Base-by-base conservation (phyloP, 805 yeast genomes). In the Yamadazyma olivae region DNA sequence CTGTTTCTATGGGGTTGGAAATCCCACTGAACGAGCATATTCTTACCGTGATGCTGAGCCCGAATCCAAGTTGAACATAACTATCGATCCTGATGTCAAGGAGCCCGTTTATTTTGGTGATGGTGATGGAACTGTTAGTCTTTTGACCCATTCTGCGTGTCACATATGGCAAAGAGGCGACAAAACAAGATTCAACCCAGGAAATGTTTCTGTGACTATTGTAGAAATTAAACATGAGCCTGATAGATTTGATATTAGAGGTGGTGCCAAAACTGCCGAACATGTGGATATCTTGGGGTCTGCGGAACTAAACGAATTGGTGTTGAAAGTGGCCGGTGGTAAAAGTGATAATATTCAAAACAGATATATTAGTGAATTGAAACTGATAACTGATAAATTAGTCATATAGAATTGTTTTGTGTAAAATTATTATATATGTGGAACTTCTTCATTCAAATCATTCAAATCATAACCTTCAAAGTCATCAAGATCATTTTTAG, bases 201-300 rank as follows among this genome's bases (percentile, higher is more conserved):
- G 85, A 1, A 71, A 74, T 6, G 61, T 77, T 2, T 51, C 68
- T 14, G 95, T 91, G 15, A 90, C 77, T 16, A 71, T 89, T 32
- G 96, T 91, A 10, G 99, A 93, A 61, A 83, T 93, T 67, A 75
- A 77, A 50, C 96, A 93, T 53, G 95, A 90, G 54, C 99, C 99
- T 0, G 95, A 87, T 53, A 67, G 86, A 46, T 89, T 85, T 51
- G 99, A 93, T 63, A 85, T 93, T 22, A 75, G 99, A 46, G 99
- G 99, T 17, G 99, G 99, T 10, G 95, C 96, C 8, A 85, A 84
- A 56, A 91, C 97, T 1, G 97, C 98, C 1, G 99, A 93, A 51
- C 99, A 93, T 59, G 99, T 93, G 19, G 99, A 93, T 56, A 90
- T 93, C 31, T 68, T 93, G 31, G 99, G 99, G 2, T 80, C 95